Base-by-base conservation (phyloP, 2,329 filamentous ascomycete species). In the Aspergillus fumigatiaffinis region DNA sequence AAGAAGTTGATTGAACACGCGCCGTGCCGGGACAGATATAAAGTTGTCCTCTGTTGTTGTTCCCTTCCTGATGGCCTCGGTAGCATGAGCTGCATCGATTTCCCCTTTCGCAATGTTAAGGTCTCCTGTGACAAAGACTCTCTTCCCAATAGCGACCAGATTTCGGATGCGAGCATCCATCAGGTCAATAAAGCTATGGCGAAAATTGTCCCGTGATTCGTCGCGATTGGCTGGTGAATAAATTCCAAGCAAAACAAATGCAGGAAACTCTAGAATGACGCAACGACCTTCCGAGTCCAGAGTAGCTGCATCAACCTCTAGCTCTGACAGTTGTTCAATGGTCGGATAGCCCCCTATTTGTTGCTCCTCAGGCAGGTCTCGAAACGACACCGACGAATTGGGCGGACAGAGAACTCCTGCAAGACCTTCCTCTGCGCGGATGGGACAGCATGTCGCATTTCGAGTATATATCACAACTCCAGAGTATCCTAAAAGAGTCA, bases 401-500 rank as follows among this genome's bases (percentile, higher is more conserved):
- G 91, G 90, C 5, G 88, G 84, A 48, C 84, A 87, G 14, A 97
- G 82, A 4, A 91, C 79, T 17, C 94, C 94, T 0, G 91, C 88
- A 54, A 99, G 81, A n/a, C 94, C 94, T 77, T 97, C 93, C 76
- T 99, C 94, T 3, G 92, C 93, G 59, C 88, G 86, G 26, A 97
- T 90, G 0, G 94, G 94, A 3, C 87, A 85, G 73, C 94, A 97
- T 38, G 84, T 87, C 3, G 89, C 83, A 70, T 90, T 94, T n/a
- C 91, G 85, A 1, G 92, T 97, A 76, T 97, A 99, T 38, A 99
- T 91, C 3, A 89, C 94, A 1, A 99, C 93, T 1, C 94, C 94
- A 26, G 93, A 96, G 71, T 97, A 99, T 25, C 94, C 92, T 96
- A 44, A 56, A 48, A 55, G 53, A 49, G 55, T 69, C 51, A 65